These are phyloP conservation scores for Inosperma sp. DNA, from an alignment of 768 basidiomycete species.

Conservation along the genomic window DNA sequence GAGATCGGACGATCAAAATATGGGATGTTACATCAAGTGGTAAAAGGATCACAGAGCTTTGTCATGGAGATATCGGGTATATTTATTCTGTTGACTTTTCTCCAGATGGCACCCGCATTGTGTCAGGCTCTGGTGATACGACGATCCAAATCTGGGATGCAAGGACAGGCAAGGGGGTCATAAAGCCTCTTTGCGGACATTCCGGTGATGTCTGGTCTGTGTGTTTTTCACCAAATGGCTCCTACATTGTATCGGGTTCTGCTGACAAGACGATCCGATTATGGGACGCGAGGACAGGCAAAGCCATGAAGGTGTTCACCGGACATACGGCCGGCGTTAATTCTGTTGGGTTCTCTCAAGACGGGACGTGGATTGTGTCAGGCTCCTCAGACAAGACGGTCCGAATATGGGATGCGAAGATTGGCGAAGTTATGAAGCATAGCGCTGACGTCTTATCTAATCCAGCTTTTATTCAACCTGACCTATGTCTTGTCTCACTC, in stretches of 20 bases:
- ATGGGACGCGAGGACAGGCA: constrained; percentile 19
- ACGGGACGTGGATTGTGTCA: constrained; percentile 29
- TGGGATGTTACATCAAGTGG: too few species aligned
- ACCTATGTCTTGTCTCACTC: background rate
- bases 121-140: too few species aligned
- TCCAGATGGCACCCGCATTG: too few species aligned
- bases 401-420: constrained; percentile 27
- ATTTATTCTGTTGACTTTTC: too few species aligned
- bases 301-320: constrained; percentile 15
- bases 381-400: constrained; percentile 23
- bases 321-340: constrained; percentile 16
- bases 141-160: too few species aligned
- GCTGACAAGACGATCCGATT: constrained; percentile 17
- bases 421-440: constrained; percentile 13
- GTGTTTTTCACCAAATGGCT: constrained; percentile 19
- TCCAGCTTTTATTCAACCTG: background rate
- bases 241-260: constrained; percentile 18
- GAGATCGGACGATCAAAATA: constrained; percentile 22
- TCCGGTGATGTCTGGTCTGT: constrained; percentile 14
- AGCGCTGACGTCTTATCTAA: background rate
- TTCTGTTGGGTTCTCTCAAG: constrained; percentile 47
- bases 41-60: too few species aligned
- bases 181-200: constrained; percentile 16
- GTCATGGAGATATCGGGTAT: background rate
- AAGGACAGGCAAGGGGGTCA: background rate